These are phyloP conservation scores for Kwoniella dendrophila DNA, from an alignment of 768 basidiomycete species.

Conservation along the genomic window DNA sequence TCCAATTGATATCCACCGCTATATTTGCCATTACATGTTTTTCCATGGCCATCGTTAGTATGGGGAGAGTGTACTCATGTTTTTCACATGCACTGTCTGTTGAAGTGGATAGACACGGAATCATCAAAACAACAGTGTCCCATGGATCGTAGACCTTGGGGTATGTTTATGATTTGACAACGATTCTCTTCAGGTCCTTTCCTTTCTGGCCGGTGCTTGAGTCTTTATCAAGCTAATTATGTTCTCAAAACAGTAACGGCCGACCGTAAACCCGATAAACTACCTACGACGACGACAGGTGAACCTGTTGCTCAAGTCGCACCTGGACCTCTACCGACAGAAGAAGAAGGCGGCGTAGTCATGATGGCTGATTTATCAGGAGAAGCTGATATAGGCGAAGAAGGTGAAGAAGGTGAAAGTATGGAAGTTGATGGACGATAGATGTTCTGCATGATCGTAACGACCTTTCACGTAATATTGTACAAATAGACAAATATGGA, in stretches of 20 bases:
- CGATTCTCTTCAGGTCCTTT: neutral
- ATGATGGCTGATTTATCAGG: conserved; percentile 23
- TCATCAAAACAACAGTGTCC: conserved; percentile 95
- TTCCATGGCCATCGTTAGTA: conserved; percentile 61
- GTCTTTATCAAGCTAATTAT: conserved; percentile 1
- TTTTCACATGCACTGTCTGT: conserved; percentile 97
- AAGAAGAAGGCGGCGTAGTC: conserved; percentile 14
- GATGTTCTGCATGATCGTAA: neutral
- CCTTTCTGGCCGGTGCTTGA: neutral
- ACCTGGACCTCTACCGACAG: conserved; percentile 39
- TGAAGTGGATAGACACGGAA: conserved; percentile 90
- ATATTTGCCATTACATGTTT: neutral
- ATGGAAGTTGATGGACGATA: conserved; percentile 26
- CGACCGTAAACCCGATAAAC: conserved; percentile 43
- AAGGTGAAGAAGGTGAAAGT: conserved; percentile 19
- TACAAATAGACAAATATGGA: neutral
- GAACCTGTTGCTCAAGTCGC: conserved; percentile 41
- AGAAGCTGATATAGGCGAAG: conserved; percentile 18
- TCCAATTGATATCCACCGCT: neutral
- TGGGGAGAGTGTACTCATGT: conserved; percentile 98
- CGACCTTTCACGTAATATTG: neutral
- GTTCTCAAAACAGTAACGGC: conserved; percentile 35
- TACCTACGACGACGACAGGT: conserved; percentile 41
- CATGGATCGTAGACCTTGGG: conserved; percentile 95
- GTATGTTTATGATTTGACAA: conserved; percentile 59